Evolutionary conservation across 2,329 filamentous ascomycete genomes (phyloP).

Genomic region (Cyclaneusma minus): DNA sequence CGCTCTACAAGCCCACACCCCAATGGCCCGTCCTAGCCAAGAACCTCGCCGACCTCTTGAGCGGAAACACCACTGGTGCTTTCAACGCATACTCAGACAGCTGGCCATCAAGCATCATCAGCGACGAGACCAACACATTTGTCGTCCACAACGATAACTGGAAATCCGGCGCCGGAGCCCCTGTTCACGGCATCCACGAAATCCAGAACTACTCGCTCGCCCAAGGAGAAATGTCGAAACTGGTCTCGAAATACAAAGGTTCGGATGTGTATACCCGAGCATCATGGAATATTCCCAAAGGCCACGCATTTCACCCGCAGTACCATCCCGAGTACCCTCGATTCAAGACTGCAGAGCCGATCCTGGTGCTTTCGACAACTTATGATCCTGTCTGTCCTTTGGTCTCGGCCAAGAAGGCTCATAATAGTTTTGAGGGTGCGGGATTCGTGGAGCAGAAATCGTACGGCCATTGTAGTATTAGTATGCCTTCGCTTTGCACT

Average conservation of each 20-base stretch:
- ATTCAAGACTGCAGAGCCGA: conserved; percentile 10
- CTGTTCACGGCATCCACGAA: conserved; percentile 6
- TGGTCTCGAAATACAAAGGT: conserved; percentile 7
- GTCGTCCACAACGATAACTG: conserved; percentile 6
- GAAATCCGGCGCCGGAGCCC: conserved; percentile 4
- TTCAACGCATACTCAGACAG: conserved; percentile 18
- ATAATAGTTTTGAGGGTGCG: conserved; percentile 12
- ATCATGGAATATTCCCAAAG: conserved; percentile 7
- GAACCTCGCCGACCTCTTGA: conserved; percentile 7
- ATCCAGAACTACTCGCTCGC: conserved; percentile 5
- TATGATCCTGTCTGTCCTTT: conserved; percentile 13
- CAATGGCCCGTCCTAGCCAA: conserved; percentile 7
- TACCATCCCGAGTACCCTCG: conserved; percentile 7
- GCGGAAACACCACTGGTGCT: conserved; percentile 5
- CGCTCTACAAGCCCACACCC: conserved; percentile 21
- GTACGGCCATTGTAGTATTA: conserved; percentile 12
- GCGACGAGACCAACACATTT: conserved; percentile 8
- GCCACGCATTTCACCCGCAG: conserved; percentile 6
- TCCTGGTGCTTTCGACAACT: conserved; percentile 12
- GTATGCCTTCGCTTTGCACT: conserved; percentile 10
- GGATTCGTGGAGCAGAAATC: conserved; percentile 12
- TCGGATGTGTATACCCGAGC: conserved; percentile 5
- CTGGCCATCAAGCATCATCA: conserved; percentile 4
- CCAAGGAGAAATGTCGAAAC: conserved; percentile 1
- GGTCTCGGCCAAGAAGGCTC: conserved; percentile 9